Base-by-base conservation (phyloP, 2,329 filamentous ascomycete species). In the Bipolaris zeicola region DNA sequence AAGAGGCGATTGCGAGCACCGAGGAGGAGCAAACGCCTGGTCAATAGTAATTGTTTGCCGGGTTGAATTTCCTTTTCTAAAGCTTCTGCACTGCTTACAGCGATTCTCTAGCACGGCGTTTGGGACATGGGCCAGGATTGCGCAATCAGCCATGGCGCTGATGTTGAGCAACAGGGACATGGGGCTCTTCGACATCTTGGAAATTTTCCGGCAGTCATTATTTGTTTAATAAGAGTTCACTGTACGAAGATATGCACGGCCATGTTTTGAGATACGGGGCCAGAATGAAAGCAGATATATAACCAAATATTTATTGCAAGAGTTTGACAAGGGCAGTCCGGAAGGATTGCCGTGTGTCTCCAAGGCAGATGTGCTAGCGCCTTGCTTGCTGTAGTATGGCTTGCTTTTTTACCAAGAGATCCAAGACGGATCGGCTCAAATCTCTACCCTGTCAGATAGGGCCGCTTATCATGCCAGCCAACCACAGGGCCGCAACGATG, bases 1-100 rank as follows among this genome's bases (percentile, higher is more conserved):
- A 75, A 22, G 66, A 56, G 50, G 71, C 66, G 24, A 64, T 74
- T 46, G 61, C 57, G 28, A 73, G 69, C 46, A 72, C 69, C 13
- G 70, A 71, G 52, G 73, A 74, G 47, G 66, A 69, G 11, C 62
- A 66, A 34, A 62, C 65, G 26, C 60, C 63, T 20, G 60, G 50
- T 33, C 58, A 55, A 57, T 50, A 63, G 39, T 66, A 61, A 51
- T 22, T 22, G 16, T 50, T 55, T 20, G 18, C 16, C 22, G 42
- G 45, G 45, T 52, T 33, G 45, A 16, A 3, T 16, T 38, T 55
- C 41, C 38, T 49, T 55, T 48, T 52, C 5, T 8, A 18, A 42
- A 34, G 33, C 14, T 53, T 48, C 42, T 26, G 33, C 22, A 38
- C 50, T 41, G 50, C 48, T 37, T 39, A 52, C 41, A 48, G 34